phyloP scores from a whole-genome alignment of 1,284 basidiomycete genomes.

The Cryptococcus sp. region DNA sequence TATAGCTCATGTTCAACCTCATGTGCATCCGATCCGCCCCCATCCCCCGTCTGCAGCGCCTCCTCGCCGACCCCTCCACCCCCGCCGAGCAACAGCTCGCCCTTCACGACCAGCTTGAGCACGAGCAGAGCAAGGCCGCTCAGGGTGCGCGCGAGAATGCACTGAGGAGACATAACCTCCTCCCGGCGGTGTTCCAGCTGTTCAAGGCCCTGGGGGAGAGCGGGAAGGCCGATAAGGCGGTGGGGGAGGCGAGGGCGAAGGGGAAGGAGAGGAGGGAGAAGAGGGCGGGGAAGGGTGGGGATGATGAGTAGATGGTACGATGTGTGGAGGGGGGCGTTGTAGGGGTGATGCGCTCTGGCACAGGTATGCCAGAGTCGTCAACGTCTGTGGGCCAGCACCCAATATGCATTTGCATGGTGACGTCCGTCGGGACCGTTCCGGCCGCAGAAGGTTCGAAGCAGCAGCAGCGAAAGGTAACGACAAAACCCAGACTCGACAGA shows the following conservation, averaged over 20 bases:
- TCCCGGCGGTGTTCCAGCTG: constrained; percentile 34
- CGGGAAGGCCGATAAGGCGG: constrained; percentile 19
- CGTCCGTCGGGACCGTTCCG: too few species aligned
- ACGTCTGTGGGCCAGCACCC: too few species aligned
- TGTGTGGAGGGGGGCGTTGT: neutral
- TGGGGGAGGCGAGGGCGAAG: constrained; percentile 30
- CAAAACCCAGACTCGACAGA: too few species aligned
- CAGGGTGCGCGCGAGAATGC: constrained; percentile 60
- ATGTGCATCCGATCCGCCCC: constrained; percentile 78
- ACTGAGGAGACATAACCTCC: constrained; percentile 56
- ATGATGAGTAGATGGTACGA: constrained; percentile 13
- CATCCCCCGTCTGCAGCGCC: constrained; percentile 61
- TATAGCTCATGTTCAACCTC: constrained; percentile 83
- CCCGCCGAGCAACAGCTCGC: constrained; percentile 55
- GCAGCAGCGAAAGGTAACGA: too few species aligned
- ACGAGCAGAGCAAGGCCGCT: constrained; percentile 71
- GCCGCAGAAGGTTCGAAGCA: too few species aligned
- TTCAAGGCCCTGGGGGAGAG: constrained; percentile 42
- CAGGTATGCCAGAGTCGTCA: neutral
- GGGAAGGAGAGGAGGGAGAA: constrained; percentile 39
- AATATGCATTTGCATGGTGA: too few species aligned
- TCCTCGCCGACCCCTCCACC: constrained; percentile 55
- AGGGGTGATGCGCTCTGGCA: neutral
- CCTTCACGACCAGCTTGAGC: constrained; percentile 61
- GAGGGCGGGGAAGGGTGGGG: constrained; percentile 40